Percentiles rank a stretch among this genome's conserved stretches.
Conservation (phyloP, 768 basidiomycete species). For the Mycena albidolilacea region DNA sequence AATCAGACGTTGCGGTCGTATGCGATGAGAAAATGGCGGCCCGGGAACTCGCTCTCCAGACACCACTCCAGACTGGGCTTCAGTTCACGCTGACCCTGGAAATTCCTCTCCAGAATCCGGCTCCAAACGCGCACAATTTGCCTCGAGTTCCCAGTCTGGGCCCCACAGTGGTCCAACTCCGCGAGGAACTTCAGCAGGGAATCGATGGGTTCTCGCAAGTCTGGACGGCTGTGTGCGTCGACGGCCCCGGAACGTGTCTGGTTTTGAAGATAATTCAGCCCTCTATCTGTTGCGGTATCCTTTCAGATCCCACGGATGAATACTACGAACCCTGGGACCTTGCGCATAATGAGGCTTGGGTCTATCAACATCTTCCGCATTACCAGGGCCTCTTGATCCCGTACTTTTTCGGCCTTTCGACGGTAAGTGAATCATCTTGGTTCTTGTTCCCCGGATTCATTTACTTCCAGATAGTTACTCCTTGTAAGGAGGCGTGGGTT, state of each 20-base stretch:
- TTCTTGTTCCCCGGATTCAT: too few relatives aligned
- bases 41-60: conserved; percentile 24
- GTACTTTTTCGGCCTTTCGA: conserved; percentile 32
- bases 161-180: conserved; percentile 5
- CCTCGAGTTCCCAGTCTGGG: background rate
- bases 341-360: conserved; percentile 33
- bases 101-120: conserved; percentile 25
- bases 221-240: conserved; percentile 25
- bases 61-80: conserved; percentile 24
- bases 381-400: conserved; percentile 25
- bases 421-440: conserved; percentile 4
- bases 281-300: background rate
- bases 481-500: too few relatives aligned
- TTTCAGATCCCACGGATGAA: background rate
- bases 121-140: conserved; percentile 12
- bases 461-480: too few relatives aligned
- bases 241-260: conserved; percentile 6
- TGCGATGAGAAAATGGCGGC: background rate
- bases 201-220: conserved; percentile 26
- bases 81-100: conserved; percentile 16
- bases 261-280: conserved; percentile 36
- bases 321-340: conserved; percentile 24
- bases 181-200: conserved; percentile 16
- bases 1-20: too few relatives aligned
- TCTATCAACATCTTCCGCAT: conserved; percentile 24